These are phyloP conservation scores for Exophiala aquamarina DNA, from an alignment of 2,329 filamentous ascomycete species.

Conservation along the genomic window DNA sequence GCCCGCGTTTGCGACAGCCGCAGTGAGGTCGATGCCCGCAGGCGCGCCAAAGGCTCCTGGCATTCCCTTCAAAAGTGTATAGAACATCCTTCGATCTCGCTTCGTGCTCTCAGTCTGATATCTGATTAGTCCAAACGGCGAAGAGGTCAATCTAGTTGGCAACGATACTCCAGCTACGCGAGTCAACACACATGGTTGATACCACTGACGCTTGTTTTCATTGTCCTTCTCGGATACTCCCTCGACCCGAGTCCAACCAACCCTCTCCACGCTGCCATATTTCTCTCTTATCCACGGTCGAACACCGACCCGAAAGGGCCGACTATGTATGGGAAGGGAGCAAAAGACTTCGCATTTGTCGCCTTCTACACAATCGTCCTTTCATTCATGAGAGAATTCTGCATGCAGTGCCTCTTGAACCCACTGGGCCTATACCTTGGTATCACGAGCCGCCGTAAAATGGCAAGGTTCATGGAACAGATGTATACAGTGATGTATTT, in stretches of 20 bases:
- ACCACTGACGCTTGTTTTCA: conserved; percentile 64
- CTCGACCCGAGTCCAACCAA: conserved; percentile 71
- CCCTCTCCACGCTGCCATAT: conserved; percentile 73
- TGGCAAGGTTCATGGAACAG: conserved; percentile 88
- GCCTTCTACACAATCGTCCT: conserved; percentile 79
- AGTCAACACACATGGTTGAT: conserved; percentile 53
- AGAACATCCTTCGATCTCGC: neutral
- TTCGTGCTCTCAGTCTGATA: no score
- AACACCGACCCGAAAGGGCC: conserved; percentile 40
- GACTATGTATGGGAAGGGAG: conserved; percentile 75
- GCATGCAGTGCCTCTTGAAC: conserved; percentile 80
- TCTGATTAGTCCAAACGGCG: no score
- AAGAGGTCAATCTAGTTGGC: conserved; percentile 33
- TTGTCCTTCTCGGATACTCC: conserved; percentile 65
- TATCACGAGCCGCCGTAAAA: conserved; percentile 68
- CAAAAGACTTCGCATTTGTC: conserved; percentile 75
- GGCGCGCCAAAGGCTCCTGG: conserved; percentile 26
- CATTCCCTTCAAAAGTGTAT: conserved; percentile 27
- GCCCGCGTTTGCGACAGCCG: conserved; percentile 47
- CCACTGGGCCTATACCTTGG: conserved; percentile 67
- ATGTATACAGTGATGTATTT: conserved; percentile 87
- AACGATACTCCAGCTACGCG: conserved; percentile 19
- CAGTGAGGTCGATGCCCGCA: conserved; percentile 33
- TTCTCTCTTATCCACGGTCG: conserved; percentile 75
- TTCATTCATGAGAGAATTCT: conserved; percentile 82